Evolutionary conservation across 2,329 filamentous ascomycete genomes (phyloP), one percentile per base, ranked within the genome.

Genomic region (Escovopsis sp.): DNA sequence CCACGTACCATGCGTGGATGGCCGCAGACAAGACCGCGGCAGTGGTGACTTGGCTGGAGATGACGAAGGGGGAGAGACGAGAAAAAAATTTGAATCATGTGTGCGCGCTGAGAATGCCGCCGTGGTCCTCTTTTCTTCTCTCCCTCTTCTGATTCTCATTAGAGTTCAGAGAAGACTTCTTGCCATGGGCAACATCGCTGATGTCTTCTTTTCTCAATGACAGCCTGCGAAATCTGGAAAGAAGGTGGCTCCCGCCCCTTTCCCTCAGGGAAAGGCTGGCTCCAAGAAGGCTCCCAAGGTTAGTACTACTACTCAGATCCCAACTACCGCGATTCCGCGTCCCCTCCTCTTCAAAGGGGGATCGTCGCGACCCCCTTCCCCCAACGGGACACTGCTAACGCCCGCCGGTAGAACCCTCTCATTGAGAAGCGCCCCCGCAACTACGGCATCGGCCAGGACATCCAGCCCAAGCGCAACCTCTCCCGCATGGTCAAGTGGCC

Each of bases 151-250:
- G 68, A 52, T 52, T 74, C 82, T 91, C 85, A 81, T 71, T 93
- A 93, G 86, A 94, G 86, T 82, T 83, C 70, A 82, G 78, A 81
- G 79, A 84, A 86, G 81, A 84, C 74, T 73, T 71, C 70, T 70
- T 68, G 69, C 78, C 79, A 74, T 73, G 81, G 81, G 76, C 80
- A 30, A 76, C 78, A 73, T 76, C 70, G 82, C 87, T 95, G 84
- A 94, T 86, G 72, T 85, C 81, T 86, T 94, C 84, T 91, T 88
- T 93, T 86, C 89, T 96, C 89, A 91, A 96, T 96, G 88, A 96
- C 75, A 96, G 91, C 86, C 91, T 83, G 84, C 89, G 66, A 98
- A 96, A 76, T 66, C 74, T 63, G 87, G 87, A 76, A 96, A 95
- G 84, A 96, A 95, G 79, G 81, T 85, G 71, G 91, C 91, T 61